phyloP scores from a whole-genome alignment of 306 rosid genomes.

The Castanea sativa region DNA sequence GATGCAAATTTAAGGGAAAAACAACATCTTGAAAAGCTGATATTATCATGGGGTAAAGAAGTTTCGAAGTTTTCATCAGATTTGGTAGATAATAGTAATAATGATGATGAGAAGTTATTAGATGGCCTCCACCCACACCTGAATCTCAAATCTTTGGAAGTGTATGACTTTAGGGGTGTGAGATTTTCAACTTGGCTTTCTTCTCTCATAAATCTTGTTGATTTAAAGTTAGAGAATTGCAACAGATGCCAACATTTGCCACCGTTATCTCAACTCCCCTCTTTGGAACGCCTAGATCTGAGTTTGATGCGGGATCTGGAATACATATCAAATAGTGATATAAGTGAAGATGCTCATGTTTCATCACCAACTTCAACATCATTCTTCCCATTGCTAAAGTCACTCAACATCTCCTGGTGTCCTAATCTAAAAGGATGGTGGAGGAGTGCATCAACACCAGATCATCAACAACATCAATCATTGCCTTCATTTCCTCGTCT shows the following conservation, averaged over 20 bases:
- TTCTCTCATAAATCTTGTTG: background rate
- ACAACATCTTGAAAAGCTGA: background rate
- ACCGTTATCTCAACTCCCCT: too few species aligned
- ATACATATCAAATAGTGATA: too few species aligned
- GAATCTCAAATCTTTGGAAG: accelerated
- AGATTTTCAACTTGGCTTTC: background rate
- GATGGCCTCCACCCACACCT: background rate
- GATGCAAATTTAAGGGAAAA: background rate
- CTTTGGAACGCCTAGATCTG: too few species aligned
- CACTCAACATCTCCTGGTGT: background rate
- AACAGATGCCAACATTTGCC: conserved; percentile 4
- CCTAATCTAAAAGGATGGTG: conserved; percentile 15
- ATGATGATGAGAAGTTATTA: background rate
- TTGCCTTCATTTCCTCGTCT: conserved; percentile 4
- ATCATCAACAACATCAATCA: background rate
- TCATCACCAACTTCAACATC: too few species aligned
- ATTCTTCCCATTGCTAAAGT: background rate
- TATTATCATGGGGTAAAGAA: background rate
- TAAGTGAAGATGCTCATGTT: too few species aligned
- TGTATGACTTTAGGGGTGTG: background rate
- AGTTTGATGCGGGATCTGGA: too few species aligned
- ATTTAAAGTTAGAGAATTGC: accelerated
- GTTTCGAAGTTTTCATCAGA: too few species aligned
- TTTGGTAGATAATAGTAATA: too few species aligned
- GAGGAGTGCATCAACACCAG: too few species aligned